Evolutionary conservation across 1,284 basidiomycete species (phyloP), one percentile per base, ranked within the genome.

Genomic region (Ceratobasidium sp.): DNA sequence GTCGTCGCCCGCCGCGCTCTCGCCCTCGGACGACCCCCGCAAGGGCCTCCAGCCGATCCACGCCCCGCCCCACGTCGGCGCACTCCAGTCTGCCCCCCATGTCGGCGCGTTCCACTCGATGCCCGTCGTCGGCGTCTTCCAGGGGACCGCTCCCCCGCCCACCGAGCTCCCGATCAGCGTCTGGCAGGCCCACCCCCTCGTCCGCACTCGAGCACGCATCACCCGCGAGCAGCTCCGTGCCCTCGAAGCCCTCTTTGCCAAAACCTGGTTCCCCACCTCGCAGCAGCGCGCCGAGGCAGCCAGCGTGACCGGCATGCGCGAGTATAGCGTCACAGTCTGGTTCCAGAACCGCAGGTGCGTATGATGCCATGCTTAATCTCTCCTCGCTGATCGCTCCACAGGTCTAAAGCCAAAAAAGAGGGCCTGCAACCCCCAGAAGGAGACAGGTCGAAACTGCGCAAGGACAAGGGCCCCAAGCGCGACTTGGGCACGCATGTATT

Each of bases 391-490:
- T 43, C n/a, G 34, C 29, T 14, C 11, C 22, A n/a, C 37, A 69
- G 66, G 43, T 69, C 66, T 39, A 69, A 69, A 51, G 66, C 66
- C 31, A 69, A 69, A 41, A 69, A 69, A 34, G 66, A 69, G 41
- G 66, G 66, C 24, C 53, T 69, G 49, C 22, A 51, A 9, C 66
- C 66, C 2, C 66, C 66, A 48, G 66, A 69, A 34, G 66, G 66
- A 24, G 66, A 69, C n/a, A 39, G 66, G 39, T 48, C 66, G 3
- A 69, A 69, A 51, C 54, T 69, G 24, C 66, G 66, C 51, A 69
- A 69, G 66, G 66, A 69, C 66, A 69, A 69, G 66, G 66, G 66
- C 66, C 66, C 66, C 53, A 69, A 69, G 43, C 66, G 66, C 34
- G 66, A 69, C 31, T 16, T 69, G 39, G 66, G 66, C 34, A 69